phyloP scores from a whole-genome alignment of 179 eudicot genomes.

The Silene coronaria region DNA sequence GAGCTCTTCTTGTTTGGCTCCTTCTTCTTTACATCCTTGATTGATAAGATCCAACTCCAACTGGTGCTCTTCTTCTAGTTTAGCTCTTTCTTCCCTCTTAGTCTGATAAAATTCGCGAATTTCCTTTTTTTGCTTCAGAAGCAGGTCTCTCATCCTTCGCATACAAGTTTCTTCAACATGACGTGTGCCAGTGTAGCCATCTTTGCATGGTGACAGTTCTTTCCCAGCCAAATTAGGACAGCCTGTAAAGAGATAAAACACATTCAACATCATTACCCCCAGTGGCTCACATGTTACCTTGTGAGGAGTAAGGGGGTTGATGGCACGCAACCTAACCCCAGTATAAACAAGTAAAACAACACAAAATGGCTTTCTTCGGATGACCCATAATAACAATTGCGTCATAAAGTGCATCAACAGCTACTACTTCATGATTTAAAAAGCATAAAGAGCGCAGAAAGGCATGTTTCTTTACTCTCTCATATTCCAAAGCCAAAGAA shows the following conservation, averaged over 20 bases:
- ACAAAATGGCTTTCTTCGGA: background rate
- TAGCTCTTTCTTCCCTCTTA: conserved; percentile 19
- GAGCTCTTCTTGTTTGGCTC: conserved; percentile 13
- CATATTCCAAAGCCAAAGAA: too few relatives aligned
- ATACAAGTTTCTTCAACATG: conserved; percentile 15
- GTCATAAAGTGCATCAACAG: too few relatives aligned
- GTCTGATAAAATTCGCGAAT: conserved; percentile 21
- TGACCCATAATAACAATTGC: background rate
- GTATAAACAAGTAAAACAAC: too few relatives aligned
- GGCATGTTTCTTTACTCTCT: too few relatives aligned
- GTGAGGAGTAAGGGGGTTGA: too few relatives aligned
- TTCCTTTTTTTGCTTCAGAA: conserved; percentile 23
- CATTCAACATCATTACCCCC: too few relatives aligned
- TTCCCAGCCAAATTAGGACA: conserved; percentile 3
- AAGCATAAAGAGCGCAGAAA: too few relatives aligned
- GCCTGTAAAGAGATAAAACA: conserved; percentile 13
- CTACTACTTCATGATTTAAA: too few relatives aligned
- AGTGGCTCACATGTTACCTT: too few relatives aligned
- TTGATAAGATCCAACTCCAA: conserved; percentile 18
- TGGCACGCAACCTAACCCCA: too few relatives aligned
- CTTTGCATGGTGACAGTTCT: conserved; percentile 4
- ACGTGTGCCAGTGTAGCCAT: conserved; percentile 4
- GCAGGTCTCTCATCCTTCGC: conserved; percentile 26
- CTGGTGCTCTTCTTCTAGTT: conserved; percentile 25
- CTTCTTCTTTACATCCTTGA: conserved; percentile 22